A percentile compares a stretch with the other conserved stretches of the same genome.
These are phyloP conservation scores for Kwoniella dendrophila DNA, from an alignment of 768 basidiomycete genomes.

Conservation along the genomic window DNA sequence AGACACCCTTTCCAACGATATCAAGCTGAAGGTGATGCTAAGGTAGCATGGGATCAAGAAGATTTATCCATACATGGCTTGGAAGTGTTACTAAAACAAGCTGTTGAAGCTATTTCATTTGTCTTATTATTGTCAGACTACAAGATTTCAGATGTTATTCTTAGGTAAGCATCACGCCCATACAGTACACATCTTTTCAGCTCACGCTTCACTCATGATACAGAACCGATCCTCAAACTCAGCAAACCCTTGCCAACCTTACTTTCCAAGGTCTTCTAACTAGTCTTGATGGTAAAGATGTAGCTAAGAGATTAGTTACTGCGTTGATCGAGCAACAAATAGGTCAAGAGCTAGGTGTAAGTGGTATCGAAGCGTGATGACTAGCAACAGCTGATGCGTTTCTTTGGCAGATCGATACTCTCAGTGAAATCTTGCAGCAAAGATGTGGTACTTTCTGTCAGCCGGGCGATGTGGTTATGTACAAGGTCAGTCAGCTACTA, in stretches of 20 bases:
- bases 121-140: slow-evolving; percentile 90
- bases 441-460: slow-evolving; percentile 97
- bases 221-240: slow-evolving; percentile 49
- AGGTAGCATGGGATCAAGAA: slow-evolving; percentile 53
- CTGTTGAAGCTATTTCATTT: slow-evolving; percentile 93
- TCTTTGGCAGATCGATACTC: slow-evolving; percentile 79
- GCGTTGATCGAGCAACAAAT: slow-evolving; percentile 98
- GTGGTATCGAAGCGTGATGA: slow-evolving; percentile 47
- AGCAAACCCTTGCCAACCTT: slow-evolving; percentile 68
- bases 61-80: slow-evolving; percentile 48
- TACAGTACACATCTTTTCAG: background rate
- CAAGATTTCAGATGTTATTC: slow-evolving; percentile 77
- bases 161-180: slow-evolving; percentile 63
- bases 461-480: slow-evolving; percentile 94
- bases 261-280: slow-evolving; percentile 88
- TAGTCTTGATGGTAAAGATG: slow-evolving; percentile 78
- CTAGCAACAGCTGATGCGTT: background rate
- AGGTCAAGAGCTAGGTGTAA: slow-evolving; percentile 88
- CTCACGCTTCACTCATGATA: background rate
- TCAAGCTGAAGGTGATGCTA: slow-evolving; percentile 46
- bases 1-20: slow-evolving; percentile 43
- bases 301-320: slow-evolving; percentile 86
- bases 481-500: slow-evolving; percentile 68
- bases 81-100: slow-evolving; percentile 69
- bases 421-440: slow-evolving; percentile 90